Conservation (phyloP, 2,329 filamentous ascomycete genomes). For the Exophiala alcalophila region DNA sequence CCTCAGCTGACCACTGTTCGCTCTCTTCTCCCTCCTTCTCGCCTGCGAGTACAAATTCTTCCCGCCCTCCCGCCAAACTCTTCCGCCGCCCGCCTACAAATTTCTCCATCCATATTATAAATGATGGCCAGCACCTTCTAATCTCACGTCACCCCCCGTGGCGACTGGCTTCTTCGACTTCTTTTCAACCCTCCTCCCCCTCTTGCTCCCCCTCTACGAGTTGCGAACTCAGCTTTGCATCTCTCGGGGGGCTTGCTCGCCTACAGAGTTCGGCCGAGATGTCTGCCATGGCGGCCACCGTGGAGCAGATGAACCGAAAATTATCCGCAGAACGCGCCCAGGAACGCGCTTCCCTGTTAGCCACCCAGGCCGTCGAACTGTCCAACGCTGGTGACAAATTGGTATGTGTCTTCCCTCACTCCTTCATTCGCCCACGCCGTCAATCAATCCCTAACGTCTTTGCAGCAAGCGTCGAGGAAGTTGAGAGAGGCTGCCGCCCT, state of each 20-base stretch:
- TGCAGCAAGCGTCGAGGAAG: constrained; percentile 46
- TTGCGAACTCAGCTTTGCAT: neutral
- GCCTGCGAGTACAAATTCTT: constrained; percentile 1
- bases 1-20: constrained; percentile 18
- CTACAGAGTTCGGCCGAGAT: no score
- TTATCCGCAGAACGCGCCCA: constrained; percentile 46
- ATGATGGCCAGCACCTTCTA: constrained; percentile 20
- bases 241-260: neutral
- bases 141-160: constrained; percentile 21
- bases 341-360: constrained; percentile 46
- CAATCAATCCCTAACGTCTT: constrained; percentile 13
- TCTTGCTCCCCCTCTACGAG: neutral
- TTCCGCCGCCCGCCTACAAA: neutral
- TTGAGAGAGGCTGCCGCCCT: constrained; percentile 49
- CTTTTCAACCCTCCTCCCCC: neutral
- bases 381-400: constrained; percentile 46
- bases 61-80: constrained; percentile 10
- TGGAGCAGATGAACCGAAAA: constrained; percentile 28
- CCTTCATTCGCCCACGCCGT: neutral
- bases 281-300: constrained; percentile 24
- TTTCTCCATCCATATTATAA: constrained; percentile 8
- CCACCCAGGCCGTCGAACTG: constrained; percentile 47
- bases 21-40: constrained; percentile 10
- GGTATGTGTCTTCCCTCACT: constrained; percentile 34
- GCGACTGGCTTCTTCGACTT: constrained; percentile 6